Base-by-base conservation (phyloP, 208 protist genomes). In the Trypanosoma theileri region DNA sequence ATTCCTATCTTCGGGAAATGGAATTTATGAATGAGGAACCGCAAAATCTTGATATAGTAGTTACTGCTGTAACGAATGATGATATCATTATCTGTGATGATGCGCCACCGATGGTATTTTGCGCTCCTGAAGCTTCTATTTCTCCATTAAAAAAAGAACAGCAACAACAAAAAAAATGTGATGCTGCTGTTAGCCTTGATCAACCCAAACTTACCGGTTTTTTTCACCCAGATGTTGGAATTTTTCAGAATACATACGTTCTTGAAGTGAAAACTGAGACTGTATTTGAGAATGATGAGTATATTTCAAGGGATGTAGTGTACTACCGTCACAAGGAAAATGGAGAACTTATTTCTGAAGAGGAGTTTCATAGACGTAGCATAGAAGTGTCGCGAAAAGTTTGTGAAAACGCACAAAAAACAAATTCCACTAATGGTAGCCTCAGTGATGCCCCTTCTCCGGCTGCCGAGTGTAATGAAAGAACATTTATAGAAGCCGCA, bases 81-180 rank as follows among this genome's bases (percentile, higher is more conserved):
- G 90, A 93, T 7, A 80, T 95, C 41, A 79, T 93, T 52, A 44
- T 96, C 21, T 92, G 81, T 73, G 86, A 96, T 61, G 79, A 92
- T 70, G 79, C 84, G 0, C 73, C 86, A 28, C 87, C 87, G 17
- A 70, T 92, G 40, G 79, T 83, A 9, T 93, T 96, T 73, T 69
- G 69, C 16, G 68, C 70, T 8, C 78, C 46, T 51, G 57, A 64
- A 51, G 62, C 21, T 55, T 22, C 17, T 54, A 13, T 45, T 40
- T 21, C 19, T 63, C 7, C 66, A 42, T 21, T 22, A 60, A 69
- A 74, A 69, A 59, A 35, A 35, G 54, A 61, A 59, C 22, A 55
- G 41, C 53, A 28, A 14, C 71, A 46, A 19, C 40, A 60, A 21
- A 7, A 53, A 17, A 17, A 59, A 11, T 14, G 35, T 19, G 60